phyloP scores from a whole-genome alignment of 495 filamentous ascomycete genomes.

The Penicillium manginii region DNA sequence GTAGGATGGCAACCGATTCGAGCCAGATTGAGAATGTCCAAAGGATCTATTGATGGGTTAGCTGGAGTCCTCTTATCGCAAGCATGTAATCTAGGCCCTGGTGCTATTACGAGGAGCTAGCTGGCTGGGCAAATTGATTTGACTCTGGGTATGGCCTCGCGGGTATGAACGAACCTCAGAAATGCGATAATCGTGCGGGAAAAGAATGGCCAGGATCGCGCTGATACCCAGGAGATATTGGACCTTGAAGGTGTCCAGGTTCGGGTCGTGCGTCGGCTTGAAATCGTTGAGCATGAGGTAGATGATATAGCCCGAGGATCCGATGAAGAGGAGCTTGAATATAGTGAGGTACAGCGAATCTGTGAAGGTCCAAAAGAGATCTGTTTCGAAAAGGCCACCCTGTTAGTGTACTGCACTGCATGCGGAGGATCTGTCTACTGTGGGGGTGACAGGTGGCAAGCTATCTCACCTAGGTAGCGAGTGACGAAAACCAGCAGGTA shows the following conservation, averaged over 20 bases:
- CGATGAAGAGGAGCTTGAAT: conserved; percentile 96
- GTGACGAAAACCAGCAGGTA: conserved; percentile 93
- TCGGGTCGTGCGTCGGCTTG: conserved; percentile 93
- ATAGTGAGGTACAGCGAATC: conserved; percentile 83
- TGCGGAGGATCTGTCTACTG: too few species aligned
- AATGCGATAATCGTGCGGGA: conserved; percentile 76
- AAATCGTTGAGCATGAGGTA: conserved; percentile 97
- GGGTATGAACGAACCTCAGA: conserved; percentile 53
- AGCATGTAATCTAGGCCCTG: too few species aligned
- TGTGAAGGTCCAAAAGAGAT: conserved; percentile 86
- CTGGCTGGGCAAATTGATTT: too few species aligned
- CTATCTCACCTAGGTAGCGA: conserved; percentile 76
- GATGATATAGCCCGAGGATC: conserved; percentile 85
- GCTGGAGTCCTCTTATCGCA: background rate
- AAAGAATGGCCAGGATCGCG: conserved; percentile 75
- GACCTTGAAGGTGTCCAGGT: conserved; percentile 94
- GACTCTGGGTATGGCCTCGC: too few species aligned
- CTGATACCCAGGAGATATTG: conserved; percentile 86
- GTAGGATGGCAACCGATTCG: conserved; percentile 92
- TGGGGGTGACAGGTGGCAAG: too few species aligned
- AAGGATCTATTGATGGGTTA: conserved; percentile 63
- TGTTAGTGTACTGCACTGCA: conserved; percentile 4
- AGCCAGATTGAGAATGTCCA: conserved; percentile 99
- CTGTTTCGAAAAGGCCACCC: conserved; percentile 39
- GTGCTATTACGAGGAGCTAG: too few species aligned